These are phyloP conservation scores for Purpureocillium takamizusanense DNA, from an alignment of 2,329 filamentous ascomycete genomes.

Conservation along the genomic window DNA sequence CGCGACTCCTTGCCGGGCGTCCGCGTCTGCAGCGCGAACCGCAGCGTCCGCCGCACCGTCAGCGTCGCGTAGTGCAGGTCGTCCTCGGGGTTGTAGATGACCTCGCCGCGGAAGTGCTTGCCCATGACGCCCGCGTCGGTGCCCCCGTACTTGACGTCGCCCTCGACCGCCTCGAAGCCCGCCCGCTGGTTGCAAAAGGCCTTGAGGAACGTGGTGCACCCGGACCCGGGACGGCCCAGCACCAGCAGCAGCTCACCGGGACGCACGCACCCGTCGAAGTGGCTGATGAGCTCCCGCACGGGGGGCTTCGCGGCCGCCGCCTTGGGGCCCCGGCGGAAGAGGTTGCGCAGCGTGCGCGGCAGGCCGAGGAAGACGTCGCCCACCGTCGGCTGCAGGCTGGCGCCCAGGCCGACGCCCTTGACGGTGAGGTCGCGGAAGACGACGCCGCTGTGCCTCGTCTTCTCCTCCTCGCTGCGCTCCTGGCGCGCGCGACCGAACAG, in stretches of 20 bases:
- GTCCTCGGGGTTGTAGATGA: slow-evolving; percentile 60
- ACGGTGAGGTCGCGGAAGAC: slow-evolving; percentile 64
- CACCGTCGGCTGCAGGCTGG: slow-evolving; percentile 42
- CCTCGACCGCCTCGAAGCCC: slow-evolving; percentile 53
- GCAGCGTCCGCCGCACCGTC: slow-evolving; percentile 56
- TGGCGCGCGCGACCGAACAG: slow-evolving; percentile 62
- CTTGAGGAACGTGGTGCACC: slow-evolving; percentile 64
- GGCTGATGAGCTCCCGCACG: slow-evolving; percentile 54
- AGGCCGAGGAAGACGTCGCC: slow-evolving; percentile 56
- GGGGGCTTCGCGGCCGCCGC: slow-evolving; percentile 47
- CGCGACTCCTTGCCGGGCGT: slow-evolving; percentile 42
- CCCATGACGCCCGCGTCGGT: slow-evolving; percentile 34
- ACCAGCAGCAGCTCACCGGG: slow-evolving; percentile 64
- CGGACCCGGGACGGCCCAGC: slow-evolving; percentile 56
- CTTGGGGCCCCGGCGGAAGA: slow-evolving; percentile 39
- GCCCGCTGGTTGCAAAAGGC: slow-evolving; percentile 61
- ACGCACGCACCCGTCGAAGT: slow-evolving; percentile 58
- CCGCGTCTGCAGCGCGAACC: slow-evolving; percentile 57
- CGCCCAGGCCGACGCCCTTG: slow-evolving; percentile 59
- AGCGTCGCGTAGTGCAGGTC: slow-evolving; percentile 63
- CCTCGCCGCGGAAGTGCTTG: slow-evolving; percentile 48
- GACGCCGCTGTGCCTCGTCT: slow-evolving; percentile 60
- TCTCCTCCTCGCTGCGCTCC: slow-evolving; percentile 58
- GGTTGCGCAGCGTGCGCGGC: slow-evolving; percentile 31
- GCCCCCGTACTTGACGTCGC: slow-evolving; percentile 55